phyloP scores from a whole-genome alignment of 768 basidiomycete genomes.

The Russula sp. region DNA sequence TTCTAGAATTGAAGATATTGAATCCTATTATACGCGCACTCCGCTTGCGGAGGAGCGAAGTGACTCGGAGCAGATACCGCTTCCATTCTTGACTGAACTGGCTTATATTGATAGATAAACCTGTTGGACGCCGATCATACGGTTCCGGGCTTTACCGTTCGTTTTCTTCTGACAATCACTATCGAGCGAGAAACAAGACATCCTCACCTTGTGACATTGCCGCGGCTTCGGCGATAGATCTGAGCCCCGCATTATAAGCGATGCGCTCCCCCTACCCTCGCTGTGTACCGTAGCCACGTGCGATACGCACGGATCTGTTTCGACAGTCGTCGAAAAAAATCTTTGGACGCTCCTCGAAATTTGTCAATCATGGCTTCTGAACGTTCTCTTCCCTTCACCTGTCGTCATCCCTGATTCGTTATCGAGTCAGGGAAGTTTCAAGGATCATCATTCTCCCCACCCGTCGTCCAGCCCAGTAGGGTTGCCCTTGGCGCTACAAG shows the following conservation, averaged over 20 bases:
- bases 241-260: conserved; percentile 3
- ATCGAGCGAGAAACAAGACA: neutral
- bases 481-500: neutral
- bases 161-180: neutral
- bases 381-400: neutral
- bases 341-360: neutral
- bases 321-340: neutral
- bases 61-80: no score
- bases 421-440: neutral
- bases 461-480: neutral
- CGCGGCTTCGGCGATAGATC: neutral
- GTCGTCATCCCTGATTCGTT: neutral
- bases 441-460: neutral
- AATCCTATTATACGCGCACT: no score
- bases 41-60: neutral
- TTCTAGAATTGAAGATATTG: conserved; percentile 7
- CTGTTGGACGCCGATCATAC: neutral
- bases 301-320: neutral
- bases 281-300: neutral
- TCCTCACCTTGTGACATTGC: neutral
- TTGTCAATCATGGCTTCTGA: neutral
- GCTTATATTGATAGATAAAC: neutral
- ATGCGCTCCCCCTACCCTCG: neutral
- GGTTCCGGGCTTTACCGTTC: conserved; percentile 3
- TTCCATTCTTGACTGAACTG: neutral